These are phyloP conservation scores for Lasiodiplodia hormozganensis DNA, from an alignment of 2,329 filamentous ascomycete genomes.

Conservation along the genomic window DNA sequence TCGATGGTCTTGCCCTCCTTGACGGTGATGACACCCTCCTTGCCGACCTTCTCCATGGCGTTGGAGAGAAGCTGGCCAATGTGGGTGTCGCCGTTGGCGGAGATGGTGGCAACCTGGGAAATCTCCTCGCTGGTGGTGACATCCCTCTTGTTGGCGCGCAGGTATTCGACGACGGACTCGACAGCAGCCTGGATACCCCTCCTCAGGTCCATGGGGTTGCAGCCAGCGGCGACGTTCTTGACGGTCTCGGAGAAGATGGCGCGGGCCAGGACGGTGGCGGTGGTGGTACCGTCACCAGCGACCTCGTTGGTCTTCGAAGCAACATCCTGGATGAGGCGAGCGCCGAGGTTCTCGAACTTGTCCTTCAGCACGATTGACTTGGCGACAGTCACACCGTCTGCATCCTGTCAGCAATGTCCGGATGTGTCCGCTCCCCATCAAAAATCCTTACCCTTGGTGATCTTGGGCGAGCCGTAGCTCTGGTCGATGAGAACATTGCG, in stretches of 20 bases:
- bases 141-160: constrained; percentile 95
- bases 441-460: constrained; percentile 83
- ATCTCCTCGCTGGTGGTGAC: constrained; percentile 98
- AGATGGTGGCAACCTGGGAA: constrained; percentile 97
- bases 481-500: constrained; percentile 99
- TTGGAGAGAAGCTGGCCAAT: constrained; percentile 95
- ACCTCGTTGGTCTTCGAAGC: constrained; percentile 99
- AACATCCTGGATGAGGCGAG: constrained; percentile 94
- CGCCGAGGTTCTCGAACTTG: constrained; percentile 99
- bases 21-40: constrained; percentile 99
- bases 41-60: constrained; percentile 99
- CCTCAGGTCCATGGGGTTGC: constrained; percentile 99
- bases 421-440: constrained; percentile 23
- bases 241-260: constrained; percentile 99
- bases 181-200: constrained; percentile 97
- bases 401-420: constrained; percentile 33
- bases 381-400: constrained; percentile 61
- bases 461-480: constrained; percentile 98
- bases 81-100: constrained; percentile 94
- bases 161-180: constrained; percentile 90
- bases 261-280: constrained; percentile 93
- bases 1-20: constrained; percentile 99
- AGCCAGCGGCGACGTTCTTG: constrained; percentile 98
- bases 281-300: constrained; percentile 98
- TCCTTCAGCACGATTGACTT: constrained; percentile 93